A percentile compares a stretch with the other conserved stretches of the same genome.
phyloP scores from a whole-genome alignment of 1,139 yeast species.

The Wickerhamiella pararugosa region DNA sequence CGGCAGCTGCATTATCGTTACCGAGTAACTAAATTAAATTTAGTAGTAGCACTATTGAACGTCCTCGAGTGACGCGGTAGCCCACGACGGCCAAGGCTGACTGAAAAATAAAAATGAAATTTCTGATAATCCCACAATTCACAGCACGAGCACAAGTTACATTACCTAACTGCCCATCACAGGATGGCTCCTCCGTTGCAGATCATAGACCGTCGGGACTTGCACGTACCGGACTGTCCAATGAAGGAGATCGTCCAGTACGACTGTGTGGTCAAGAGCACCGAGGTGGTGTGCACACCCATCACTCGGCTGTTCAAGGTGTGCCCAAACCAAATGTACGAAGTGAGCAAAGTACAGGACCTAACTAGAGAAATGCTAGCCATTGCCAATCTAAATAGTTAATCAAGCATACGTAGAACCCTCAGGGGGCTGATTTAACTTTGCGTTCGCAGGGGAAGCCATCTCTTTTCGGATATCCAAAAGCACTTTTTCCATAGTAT shows the following conservation, averaged over 20 bases:
- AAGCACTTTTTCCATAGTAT: conserved; percentile 82
- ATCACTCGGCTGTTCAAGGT: conserved; percentile 35
- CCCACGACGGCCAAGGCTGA: background rate
- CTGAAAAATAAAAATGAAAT: background rate
- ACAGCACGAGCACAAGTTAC: background rate
- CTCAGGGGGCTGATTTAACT: conserved; percentile 81
- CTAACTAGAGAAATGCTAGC: background rate
- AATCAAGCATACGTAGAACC: conserved; percentile 42
- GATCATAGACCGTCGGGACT: background rate
- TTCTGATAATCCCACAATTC: background rate
- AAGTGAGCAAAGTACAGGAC: background rate
- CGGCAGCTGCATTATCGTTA: background rate
- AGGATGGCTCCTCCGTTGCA: conserved; percentile 4
- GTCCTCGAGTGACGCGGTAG: background rate
- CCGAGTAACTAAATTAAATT: background rate
- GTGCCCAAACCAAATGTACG: conserved; percentile 19
- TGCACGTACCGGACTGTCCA: conserved; percentile 23
- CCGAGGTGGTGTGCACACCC: conserved; percentile 32
- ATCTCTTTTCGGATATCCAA: conserved; percentile 73
- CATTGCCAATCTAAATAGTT: background rate
- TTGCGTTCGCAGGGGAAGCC: conserved; percentile 75
- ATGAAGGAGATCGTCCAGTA: conserved; percentile 35
- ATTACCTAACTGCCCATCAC: background rate
- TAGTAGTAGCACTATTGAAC: no score
- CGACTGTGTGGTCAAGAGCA: conserved; percentile 29